Base-by-base conservation (phyloP, 1,284 basidiomycete genomes). In the Polyporus tsugae region DNA sequence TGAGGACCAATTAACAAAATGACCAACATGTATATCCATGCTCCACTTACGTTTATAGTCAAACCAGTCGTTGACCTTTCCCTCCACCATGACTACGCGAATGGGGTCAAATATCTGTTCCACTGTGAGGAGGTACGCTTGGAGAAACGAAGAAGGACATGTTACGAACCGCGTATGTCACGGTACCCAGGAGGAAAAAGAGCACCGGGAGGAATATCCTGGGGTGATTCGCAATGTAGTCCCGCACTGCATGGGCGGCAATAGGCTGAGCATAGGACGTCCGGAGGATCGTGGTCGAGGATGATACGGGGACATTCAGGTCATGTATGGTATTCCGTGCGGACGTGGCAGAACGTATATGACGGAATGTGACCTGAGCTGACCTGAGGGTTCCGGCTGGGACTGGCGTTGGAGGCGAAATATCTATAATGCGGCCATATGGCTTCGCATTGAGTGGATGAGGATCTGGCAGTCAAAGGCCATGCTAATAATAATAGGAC, bases 271-370 rank as follows among this genome's bases (percentile, higher is more conserved):
- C 86, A 78, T 95, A 97, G 52, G 85, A 85, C 55, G 91, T 85
- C 38, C 89, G 84, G 59, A 96, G 79, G 15, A 86, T 84, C 4
- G 93, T 95, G 25, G 81, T 72, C 19, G 82, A 62, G 17, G 71
- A 71, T 35, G 75, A 72, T 42, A 77, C 72, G 10, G 79, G 75
- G 22, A 90, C 74, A 25, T 82, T 81, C 39, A 91, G 81, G 1
- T 95, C 94, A 77, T 99, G 94, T 1, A 96, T 81, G 68, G 91
- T 92, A 78, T 98, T 98, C 63, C 92, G 91, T 0, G 96, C 96
- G 44, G 92, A 88, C 0, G 93, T 88, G 0, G 96, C 93, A 1
- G 93, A 87, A 29, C 89, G 88, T 35, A 94, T 74, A 35, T 86
- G 83, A 1, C 85, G 81, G 78, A 90, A 97, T 0, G 81, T 82